phyloP scores from a whole-genome alignment of 2,329 filamentous ascomycete species.

The Westerdykella aurantiaca region DNA sequence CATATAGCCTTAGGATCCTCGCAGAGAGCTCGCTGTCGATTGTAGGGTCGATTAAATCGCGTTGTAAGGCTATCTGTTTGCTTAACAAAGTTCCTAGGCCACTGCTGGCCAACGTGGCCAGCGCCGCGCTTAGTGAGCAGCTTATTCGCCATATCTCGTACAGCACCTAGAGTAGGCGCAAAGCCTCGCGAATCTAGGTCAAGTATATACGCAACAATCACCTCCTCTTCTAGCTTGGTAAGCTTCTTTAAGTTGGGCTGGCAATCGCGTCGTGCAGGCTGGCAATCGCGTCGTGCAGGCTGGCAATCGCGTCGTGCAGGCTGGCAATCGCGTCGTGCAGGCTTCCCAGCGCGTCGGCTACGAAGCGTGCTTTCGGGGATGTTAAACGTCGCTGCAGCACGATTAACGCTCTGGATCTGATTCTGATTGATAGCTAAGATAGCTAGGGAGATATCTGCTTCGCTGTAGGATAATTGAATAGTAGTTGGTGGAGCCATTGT shows the following conservation, averaged over 20 bases:
- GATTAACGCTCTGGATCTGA: constrained; percentile 2
- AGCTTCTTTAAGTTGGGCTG: too few species aligned
- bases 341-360: constrained; percentile 4
- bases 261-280: constrained; percentile 7
- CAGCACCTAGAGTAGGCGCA: constrained; percentile 2
- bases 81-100: constrained; percentile 3
- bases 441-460: constrained; percentile 9
- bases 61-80: constrained; percentile 1
- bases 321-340: constrained; percentile 5
- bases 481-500: constrained; percentile 6
- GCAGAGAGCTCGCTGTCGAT: constrained; percentile 10
- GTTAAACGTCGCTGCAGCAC: constrained; percentile 5
- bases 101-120: constrained; percentile 3
- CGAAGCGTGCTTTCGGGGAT: constrained; percentile 3
- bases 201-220: constrained; percentile 5
- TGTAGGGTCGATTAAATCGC: constrained; percentile 8
- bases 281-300: too few species aligned
- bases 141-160: too few species aligned
- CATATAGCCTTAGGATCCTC: constrained; percentile 5
- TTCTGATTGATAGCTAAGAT: constrained; percentile 9
- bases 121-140: constrained; percentile 4
- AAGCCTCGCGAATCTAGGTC: constrained; percentile 7
- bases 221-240: too few species aligned
- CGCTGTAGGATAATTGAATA: constrained; percentile 8
- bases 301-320: too few species aligned